Conservation (phyloP, 129 eudicot species). For the Saussurea involucrata region DNA sequence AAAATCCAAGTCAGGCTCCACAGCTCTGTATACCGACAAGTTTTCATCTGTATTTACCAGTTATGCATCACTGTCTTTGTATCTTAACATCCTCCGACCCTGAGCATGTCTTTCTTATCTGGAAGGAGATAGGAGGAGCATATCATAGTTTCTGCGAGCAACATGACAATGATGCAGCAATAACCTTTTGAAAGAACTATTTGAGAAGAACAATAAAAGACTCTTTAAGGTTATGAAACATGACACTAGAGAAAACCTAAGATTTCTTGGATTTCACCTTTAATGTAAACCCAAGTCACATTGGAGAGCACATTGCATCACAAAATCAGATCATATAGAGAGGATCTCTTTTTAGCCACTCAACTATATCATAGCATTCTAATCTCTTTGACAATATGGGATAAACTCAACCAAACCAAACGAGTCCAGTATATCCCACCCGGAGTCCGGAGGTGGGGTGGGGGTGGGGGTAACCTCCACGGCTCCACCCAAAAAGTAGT, state of each 20-base stretch:
- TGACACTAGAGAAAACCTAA: not conserved
- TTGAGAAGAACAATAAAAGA: not conserved
- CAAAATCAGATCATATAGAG: not conserved
- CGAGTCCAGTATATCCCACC: not conserved
- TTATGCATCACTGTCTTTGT: not conserved
- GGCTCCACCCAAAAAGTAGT: not conserved
- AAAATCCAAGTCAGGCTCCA: not conserved
- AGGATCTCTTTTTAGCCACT: not conserved
- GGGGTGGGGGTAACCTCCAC: too few relatives aligned
- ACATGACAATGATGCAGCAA: not conserved
- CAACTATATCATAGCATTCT: not conserved
- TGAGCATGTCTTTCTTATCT: not conserved
- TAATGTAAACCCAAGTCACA: not conserved
- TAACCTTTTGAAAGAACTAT: not conserved
- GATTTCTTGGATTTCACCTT: not conserved
- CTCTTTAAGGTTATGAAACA: not conserved
- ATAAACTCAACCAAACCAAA: not conserved
- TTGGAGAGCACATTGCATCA: not conserved
- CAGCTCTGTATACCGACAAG: not conserved
- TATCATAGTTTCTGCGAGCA: not conserved
- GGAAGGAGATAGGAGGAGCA: not conserved
- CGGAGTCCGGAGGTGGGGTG: too few relatives aligned
- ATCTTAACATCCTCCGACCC: not conserved
- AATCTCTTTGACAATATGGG: not conserved
- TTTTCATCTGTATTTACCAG: not conserved